Evolutionary conservation across 2,329 filamentous ascomycete genomes (phyloP), one percentile per base, ranked within the genome.

Genomic region (Arthrinium puccinioides): DNA sequence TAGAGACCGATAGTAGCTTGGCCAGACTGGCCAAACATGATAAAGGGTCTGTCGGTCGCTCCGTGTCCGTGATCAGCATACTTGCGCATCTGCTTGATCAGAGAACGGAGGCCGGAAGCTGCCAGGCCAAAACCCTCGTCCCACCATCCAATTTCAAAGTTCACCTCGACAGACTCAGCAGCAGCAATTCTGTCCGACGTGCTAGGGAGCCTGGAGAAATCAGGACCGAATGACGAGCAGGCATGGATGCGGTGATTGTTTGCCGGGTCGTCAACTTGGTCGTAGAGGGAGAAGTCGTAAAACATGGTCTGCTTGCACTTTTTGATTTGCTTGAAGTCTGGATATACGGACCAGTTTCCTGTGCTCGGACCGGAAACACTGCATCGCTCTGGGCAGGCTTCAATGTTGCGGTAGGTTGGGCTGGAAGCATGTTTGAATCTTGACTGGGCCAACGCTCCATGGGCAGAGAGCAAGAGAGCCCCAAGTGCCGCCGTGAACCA

Each of bases 231-330:
- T 2, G 52, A 50, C 2, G 51, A 46, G 40, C 54, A 61, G 24
- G 59, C 51, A 14, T 48, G 38, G 36, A 62, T 58, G 26, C 52
- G 51, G 40, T 61, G 56, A 36, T 32, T 43, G 4, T 7, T 10
- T 8, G 5, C 23, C 14, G 23, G 5, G 37, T 59, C 49, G 37
- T 62, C 59, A 9, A 62, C 53, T 9, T 39, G 38, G 37, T 62
- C 58, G 32, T 54, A 49, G 34, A 62, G 38, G n/a, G 53, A 53
- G 41, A 62, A 61, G 39, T 50, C 43, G 32, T 59, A 59, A 33
- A 61, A 56, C 39, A 61, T 45, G 36, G 52, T 52, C 43, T 52
- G 35, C 23, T 45, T 36, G 44, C 59, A 62, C 7, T 30, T 41
- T 6, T 38, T 42, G 38, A 59, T 44, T 31, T 46, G 32, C 2